Percentiles rank a stretch among this genome's conserved stretches.
phyloP scores from a whole-genome alignment of 805 yeast species.

The Kurtzmaniella cleridarum region DNA sequence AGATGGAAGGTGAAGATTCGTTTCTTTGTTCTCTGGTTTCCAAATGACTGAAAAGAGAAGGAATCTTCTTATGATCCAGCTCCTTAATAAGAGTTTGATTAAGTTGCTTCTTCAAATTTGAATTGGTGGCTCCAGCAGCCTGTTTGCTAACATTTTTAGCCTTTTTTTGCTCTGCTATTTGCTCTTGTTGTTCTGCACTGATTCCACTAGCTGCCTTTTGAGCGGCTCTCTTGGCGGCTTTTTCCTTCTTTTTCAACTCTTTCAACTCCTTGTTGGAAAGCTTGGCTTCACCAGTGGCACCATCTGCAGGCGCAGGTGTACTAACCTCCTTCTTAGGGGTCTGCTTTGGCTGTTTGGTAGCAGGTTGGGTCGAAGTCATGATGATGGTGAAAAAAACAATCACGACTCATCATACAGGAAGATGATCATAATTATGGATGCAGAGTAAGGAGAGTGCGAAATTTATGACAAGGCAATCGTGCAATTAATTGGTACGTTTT shows the following conservation, averaged over 20 bases:
- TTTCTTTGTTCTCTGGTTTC: slow-evolving; percentile 75
- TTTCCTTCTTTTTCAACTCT: slow-evolving; percentile 81
- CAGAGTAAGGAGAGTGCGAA: neutral
- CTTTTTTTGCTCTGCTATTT: slow-evolving; percentile 36
- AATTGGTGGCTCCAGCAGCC: slow-evolving; percentile 29
- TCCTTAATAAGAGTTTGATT: slow-evolving; percentile 45
- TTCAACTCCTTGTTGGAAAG: slow-evolving; percentile 78
- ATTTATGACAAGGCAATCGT: neutral
- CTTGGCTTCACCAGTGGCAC: slow-evolving; percentile 3
- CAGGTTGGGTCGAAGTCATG: too few relatives aligned
- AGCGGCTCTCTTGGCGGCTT: slow-evolving; percentile 90
- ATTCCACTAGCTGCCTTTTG: slow-evolving; percentile 67
- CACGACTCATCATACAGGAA: too few relatives aligned
- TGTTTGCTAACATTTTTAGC: slow-evolving; percentile 25
- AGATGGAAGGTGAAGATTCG: slow-evolving; percentile 50
- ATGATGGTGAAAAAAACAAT: too few relatives aligned
- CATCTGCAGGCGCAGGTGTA: neutral
- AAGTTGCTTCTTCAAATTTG: slow-evolving; percentile 50
- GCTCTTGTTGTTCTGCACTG: slow-evolving; percentile 39
- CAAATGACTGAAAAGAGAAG: slow-evolving; percentile 70
- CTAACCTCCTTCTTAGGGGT: neutral
- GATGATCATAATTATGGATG: too few relatives aligned
- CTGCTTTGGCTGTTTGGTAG: neutral
- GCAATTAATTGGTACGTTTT: neutral
- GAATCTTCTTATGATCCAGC: slow-evolving; percentile 40